phyloP scores from a whole-genome alignment of 306 rosid genomes.

The Prunus campanulata region DNA sequence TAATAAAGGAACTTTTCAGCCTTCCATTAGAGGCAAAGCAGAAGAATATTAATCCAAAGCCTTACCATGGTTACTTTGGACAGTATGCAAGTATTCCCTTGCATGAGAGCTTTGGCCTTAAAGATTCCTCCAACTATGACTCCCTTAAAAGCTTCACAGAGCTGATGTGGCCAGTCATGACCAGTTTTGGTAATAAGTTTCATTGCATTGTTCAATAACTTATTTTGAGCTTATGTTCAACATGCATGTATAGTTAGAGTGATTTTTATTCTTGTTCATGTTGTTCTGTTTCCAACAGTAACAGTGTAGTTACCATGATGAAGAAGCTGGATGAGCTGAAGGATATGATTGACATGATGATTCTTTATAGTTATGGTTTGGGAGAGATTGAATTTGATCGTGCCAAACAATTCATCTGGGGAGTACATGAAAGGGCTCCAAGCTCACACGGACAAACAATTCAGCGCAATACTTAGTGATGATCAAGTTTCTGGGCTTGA shows the following conservation, averaged over 20 bases:
- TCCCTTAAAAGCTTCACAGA: slow-evolving; percentile 5
- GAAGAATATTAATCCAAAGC: background rate
- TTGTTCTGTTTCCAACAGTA: background rate
- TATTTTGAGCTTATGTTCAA: no score
- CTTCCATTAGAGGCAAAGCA: background rate
- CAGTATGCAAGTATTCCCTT: background rate
- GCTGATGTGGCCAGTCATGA: slow-evolving; percentile 6
- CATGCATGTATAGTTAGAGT: no score
- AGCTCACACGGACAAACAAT: slow-evolving; percentile 12
- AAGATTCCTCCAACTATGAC: slow-evolving; percentile 6
- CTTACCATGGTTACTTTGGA: background rate
- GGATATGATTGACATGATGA: background rate
- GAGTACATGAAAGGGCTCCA: background rate
- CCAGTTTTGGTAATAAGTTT: slow-evolving; percentile 4
- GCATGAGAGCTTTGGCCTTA: slow-evolving; percentile 6
- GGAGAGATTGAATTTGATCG: background rate
- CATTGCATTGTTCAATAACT: background rate
- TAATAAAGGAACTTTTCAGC: slow-evolving; percentile 2
- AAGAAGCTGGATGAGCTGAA: slow-evolving; percentile 6
- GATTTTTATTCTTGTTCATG: background rate
- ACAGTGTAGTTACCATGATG: background rate
- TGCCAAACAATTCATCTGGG: background rate
- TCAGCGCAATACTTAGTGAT: slow-evolving; percentile 12
- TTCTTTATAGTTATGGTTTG: slow-evolving; percentile 7
- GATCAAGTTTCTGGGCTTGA: slow-evolving; percentile 23